Base-by-base conservation (phyloP, 352 stramenopile genomes). In the Pythium aristosporum region DNA sequence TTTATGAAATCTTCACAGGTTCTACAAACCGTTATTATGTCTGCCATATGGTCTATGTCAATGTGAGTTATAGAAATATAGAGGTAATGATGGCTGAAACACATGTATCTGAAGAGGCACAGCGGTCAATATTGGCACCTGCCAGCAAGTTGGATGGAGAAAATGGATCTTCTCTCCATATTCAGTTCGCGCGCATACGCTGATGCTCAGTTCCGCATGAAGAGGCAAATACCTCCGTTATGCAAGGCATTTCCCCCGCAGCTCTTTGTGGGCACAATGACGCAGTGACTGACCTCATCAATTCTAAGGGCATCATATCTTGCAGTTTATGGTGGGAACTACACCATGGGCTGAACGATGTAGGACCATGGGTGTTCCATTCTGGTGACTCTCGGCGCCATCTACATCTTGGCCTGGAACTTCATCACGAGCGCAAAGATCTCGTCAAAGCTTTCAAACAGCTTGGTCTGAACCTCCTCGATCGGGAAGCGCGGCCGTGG, bases 401-500 rank as follows among this genome's bases (percentile, higher is more conserved):
- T 28, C 47, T 65, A 67, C 41, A 68, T 67, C 57, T 73, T 73
- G 43, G 67, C 56, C 44, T 52, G 43, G 37, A 67, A 51, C 50
- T 63, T 67, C 15, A 41, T 51, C 18, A 71, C 63, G 32, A 77
- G 50, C 32, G 79, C 63, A 53, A 82, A 87, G 55, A 87, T 89
- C 47, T 85, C 77, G 57, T 86, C 74, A 50, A 89, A 86, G 23
- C 72, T 80, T 43, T 72, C 47, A 43, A 84, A 89, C 1, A 89
- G 69, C 30, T 68, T 78, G 12, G 39, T 46, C 44, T 89, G 75
- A 57, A 86, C 86, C 39, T 74, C 39, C 20, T 76, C 53, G 3
- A 76, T 76, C 9, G 70, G 73, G 32, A 86, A 68, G 21, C 76
- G 70, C 57, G n/a, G 34, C 59, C 53, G 12, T 51, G 63, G 56